Percentiles rank a stretch among this genome's conserved stretches.
Evolutionary conservation across 2,329 filamentous ascomycete species (phyloP).

Genomic region (Xylariaceae sp.): DNA sequence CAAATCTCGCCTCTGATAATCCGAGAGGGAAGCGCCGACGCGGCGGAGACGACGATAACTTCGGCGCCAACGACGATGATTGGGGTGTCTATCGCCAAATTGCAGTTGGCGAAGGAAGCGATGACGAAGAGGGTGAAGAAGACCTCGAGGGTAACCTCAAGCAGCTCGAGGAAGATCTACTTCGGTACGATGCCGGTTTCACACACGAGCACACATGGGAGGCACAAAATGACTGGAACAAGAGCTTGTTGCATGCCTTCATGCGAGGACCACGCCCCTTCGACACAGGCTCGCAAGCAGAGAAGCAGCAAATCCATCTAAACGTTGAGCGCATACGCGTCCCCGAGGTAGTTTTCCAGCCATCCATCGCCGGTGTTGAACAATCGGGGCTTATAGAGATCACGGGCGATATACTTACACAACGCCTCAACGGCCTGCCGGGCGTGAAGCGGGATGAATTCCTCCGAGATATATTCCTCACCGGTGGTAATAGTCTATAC

Average conservation of each 20-base stretch:
- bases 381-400: constrained; percentile 94
- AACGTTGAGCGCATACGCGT: constrained; percentile 96
- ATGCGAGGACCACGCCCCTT: constrained; percentile 83
- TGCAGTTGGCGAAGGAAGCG: constrained; percentile 71
- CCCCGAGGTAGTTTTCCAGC: constrained; percentile 89
- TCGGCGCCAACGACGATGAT: constrained; percentile 94
- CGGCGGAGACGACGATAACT: constrained; percentile 90
- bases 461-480: constrained; percentile 84
- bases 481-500: constrained; percentile 89
- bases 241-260: constrained; percentile 86
- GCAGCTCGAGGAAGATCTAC: constrained; percentile 75
- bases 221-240: constrained; percentile 93
- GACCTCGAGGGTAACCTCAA: constrained; percentile 73
- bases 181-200: constrained; percentile 83
- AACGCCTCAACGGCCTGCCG: constrained; percentile 61
- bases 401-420: constrained; percentile 80
- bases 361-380: constrained; percentile 84
- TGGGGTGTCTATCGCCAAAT: constrained; percentile 97
- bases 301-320: constrained; percentile 86
- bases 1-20: constrained; percentile 87
- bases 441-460: constrained; percentile 60
- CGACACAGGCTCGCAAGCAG: constrained; percentile 70
- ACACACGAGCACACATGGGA: constrained; percentile 89
- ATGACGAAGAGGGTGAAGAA: constrained; percentile 83
- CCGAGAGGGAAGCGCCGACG: constrained; percentile 80